Base-by-base conservation (phyloP, 345 rosid species). In the Erysimum cheiranthoides region DNA sequence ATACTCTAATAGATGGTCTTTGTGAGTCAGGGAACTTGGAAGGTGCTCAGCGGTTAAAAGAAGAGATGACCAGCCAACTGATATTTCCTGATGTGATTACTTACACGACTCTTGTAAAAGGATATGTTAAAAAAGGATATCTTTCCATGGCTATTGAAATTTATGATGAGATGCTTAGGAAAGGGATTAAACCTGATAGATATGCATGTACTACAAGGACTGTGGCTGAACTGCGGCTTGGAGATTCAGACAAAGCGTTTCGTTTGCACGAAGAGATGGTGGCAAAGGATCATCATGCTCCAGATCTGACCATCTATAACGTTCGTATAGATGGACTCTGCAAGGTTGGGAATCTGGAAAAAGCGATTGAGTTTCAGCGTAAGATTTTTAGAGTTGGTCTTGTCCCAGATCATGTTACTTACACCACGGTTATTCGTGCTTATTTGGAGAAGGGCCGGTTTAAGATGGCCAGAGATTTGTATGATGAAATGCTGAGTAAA, bases 1-100 rank as follows among this genome's bases (percentile, higher is more conserved):
- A 89, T 77, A 85, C 86, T 63, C 85, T 89, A 56, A 81, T 91
- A 9, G 80, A 89, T 74, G 91, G 94, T 67, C 78, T 87, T 77
- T 89, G 94, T 82, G 79, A 87, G 84, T 35, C 75, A 25, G 88
- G 91, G 65, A 70, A 86, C 73, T 45, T 89, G 56, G 85, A 75
- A 67, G 66, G 60, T 79, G 92, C 92, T 46, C 82, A 28, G 69
- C 77, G 68, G 80, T 85, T 91, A 49, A 89, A 91, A 84, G 85
- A 84, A 66, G 87, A 74, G 56, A 91, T 91, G 94, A 77, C 64
- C 64, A 73, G 46, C 66, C 75, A 64, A 56, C 82, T 83, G 52
- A 77, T 85, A 39, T 47, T n/a, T 76, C 92, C 97, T 58, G 90
- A 89, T 71, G 86, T 86, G 49, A 38, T 49, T 71, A 91, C 97